Evolutionary conservation across 1,284 basidiomycete genomes (phyloP).

Genomic region (Sporisorium sorghi): DNA sequence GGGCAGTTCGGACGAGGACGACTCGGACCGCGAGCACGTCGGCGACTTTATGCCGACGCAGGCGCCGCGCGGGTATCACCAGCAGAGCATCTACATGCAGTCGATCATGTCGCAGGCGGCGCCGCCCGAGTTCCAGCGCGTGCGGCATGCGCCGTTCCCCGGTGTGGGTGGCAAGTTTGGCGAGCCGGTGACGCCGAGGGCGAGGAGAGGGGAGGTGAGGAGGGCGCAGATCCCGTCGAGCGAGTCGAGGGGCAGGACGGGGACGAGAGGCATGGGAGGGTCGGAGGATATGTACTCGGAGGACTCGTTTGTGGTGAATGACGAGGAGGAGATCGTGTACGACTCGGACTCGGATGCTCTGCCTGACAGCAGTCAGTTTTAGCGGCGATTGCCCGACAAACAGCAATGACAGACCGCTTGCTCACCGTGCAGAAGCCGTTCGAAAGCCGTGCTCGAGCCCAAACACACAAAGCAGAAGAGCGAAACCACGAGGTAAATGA

Average conservation of each 20-base stretch:
- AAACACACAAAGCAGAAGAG: not conserved
- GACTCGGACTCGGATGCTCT: conserved; percentile 33
- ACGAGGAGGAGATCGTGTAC: conserved; percentile 56
- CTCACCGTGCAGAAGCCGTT: not conserved
- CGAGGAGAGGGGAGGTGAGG: conserved; percentile 6
- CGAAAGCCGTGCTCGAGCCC: not conserved
- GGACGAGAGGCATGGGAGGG: conserved; percentile 12
- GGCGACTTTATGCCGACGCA: conserved; percentile 77
- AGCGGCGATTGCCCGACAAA: not conserved
- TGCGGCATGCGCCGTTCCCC: conserved; percentile 46
- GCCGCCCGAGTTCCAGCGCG: conserved; percentile 42
- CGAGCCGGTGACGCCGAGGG: conserved; percentile 24
- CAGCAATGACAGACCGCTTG: not conserved
- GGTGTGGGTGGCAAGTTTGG: conserved; percentile 52
- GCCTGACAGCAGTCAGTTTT: conserved; percentile 39
- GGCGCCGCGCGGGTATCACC: conserved; percentile 75
- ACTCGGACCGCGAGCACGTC: conserved; percentile 75
- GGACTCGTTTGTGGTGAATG: conserved; percentile 62
- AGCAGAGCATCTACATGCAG: conserved; percentile 63
- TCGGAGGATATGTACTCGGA: conserved; percentile 57
- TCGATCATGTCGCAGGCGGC: conserved; percentile 59
- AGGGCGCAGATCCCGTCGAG: conserved; percentile 31
- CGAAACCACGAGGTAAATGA: conserved; percentile 8
- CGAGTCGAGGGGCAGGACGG: conserved; percentile 27
- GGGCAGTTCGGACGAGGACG: conserved; percentile 73